Percentiles rank a stretch among this genome's conserved stretches.
phyloP scores from a whole-genome alignment of 2,329 filamentous ascomycete species.

The Colletotrichum paranaense region DNA sequence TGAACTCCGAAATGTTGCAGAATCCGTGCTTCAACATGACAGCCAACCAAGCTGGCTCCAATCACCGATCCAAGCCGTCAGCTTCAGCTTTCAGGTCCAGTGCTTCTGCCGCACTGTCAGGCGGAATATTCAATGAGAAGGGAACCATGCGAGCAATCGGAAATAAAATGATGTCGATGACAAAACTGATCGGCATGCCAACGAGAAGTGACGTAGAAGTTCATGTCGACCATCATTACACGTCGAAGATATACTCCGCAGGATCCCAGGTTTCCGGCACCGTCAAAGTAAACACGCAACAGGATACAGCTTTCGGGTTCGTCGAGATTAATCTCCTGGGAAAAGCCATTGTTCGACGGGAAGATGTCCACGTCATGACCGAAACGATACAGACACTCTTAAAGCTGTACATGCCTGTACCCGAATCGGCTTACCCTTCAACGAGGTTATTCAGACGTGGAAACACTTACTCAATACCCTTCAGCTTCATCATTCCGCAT shows the following conservation, averaged over 20 bases:
- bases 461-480: constrained; percentile 60
- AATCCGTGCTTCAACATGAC: not conserved
- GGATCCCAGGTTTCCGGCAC: constrained; percentile 62
- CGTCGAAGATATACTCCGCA: constrained; percentile 65
- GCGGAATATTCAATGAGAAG: not conserved
- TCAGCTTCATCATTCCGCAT: constrained; percentile 67
- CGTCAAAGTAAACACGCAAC: constrained; percentile 55
- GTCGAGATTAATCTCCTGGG: constrained; percentile 66
- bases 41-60: not conserved
- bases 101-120: not conserved
- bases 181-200: not conserved
- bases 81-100: not conserved
- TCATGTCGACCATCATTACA: constrained; percentile 63
- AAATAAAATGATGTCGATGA: not conserved
- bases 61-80: not conserved
- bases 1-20: not conserved
- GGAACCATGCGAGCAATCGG: not conserved
- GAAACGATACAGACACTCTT: constrained; percentile 57
- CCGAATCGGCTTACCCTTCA: constrained; percentile 57
- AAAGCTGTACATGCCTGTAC: constrained; percentile 65
- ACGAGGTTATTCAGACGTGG: constrained; percentile 60
- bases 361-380: constrained; percentile 57
- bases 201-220: constrained; percentile 45
- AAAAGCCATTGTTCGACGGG: constrained; percentile 57
- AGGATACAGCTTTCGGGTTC: constrained; percentile 59